phyloP scores from a whole-genome alignment of 306 rosid species.

The Cicer bijugum region DNA sequence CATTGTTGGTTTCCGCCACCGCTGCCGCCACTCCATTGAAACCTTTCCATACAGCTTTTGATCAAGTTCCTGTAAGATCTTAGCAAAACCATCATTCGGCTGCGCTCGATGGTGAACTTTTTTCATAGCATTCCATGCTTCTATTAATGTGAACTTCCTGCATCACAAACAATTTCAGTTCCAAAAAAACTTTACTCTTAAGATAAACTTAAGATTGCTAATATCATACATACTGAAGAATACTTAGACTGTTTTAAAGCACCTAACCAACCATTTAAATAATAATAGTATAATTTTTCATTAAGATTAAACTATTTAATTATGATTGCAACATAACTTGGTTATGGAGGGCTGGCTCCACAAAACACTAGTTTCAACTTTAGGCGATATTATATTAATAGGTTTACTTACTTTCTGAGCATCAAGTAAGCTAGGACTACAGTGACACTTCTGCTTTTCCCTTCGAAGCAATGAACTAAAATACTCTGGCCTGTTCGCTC shows the following conservation, averaged over 20 bases:
- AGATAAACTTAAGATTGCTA: constrained; percentile 10
- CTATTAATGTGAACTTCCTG: constrained; percentile 70
- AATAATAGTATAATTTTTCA: background rate
- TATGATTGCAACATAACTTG: constrained; percentile 21
- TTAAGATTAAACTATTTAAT: constrained; percentile 10
- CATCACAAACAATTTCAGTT: constrained; percentile 44
- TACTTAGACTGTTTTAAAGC: background rate
- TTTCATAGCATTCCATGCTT: constrained; percentile 84
- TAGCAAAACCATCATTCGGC: constrained; percentile 90
- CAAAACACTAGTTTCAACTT: constrained; percentile 4
- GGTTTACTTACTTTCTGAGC: constrained; percentile 77
- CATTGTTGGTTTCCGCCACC: constrained; percentile 67
- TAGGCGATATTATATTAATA: background rate
- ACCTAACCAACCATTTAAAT: background rate
- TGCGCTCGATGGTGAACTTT: constrained; percentile 87
- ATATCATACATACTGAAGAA: constrained; percentile 5
- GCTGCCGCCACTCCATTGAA: constrained; percentile 94
- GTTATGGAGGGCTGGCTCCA: constrained; percentile 12
- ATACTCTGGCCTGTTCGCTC: constrained; percentile 73
- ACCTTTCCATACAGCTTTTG: constrained; percentile 66
- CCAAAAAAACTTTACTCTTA: background rate
- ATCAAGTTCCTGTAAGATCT: constrained; percentile 67
- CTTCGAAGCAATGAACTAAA: constrained; percentile 94
- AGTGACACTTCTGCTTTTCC: constrained; percentile 93
- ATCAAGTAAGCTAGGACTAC: constrained; percentile 85